Conservation (phyloP, 2,329 filamentous ascomycete genomes). For the Alternaria sp. region DNA sequence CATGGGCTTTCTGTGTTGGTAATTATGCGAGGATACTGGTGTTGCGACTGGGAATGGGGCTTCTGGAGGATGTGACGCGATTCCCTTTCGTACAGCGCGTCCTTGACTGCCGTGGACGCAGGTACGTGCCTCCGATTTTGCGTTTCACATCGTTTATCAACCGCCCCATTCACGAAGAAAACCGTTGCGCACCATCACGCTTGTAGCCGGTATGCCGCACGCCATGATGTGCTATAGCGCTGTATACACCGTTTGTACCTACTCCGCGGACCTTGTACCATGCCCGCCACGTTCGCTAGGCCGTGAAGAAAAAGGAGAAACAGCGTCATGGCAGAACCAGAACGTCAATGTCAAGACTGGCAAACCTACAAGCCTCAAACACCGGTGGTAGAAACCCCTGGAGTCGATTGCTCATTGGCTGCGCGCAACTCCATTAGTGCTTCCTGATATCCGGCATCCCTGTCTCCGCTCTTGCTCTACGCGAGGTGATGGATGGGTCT, state of each 20-base stretch:
- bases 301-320: not conserved
- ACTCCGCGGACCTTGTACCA: not conserved
- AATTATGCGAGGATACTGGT: not conserved
- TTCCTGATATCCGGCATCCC: not conserved
- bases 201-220: slow-evolving; percentile 1
- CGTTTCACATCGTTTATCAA: not conserved
- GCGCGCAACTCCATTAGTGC: not conserved
- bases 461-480: not conserved
- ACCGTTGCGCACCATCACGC: not conserved
- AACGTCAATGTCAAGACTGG: not conserved
- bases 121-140: not conserved
- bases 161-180: not conserved
- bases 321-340: not conserved
- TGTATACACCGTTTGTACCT: not conserved
- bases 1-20: not conserved
- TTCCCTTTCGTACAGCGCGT: not conserved
- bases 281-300: not conserved
- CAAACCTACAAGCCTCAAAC: not conserved
- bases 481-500: not conserved
- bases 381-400: not conserved
- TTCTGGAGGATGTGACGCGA: not conserved
- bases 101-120: not conserved
- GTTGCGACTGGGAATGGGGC: not conserved
- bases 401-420: not conserved
- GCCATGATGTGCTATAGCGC: not conserved